These are phyloP conservation scores for Cudoniella acicularis DNA, from an alignment of 495 filamentous ascomycete genomes.

Conservation along the genomic window DNA sequence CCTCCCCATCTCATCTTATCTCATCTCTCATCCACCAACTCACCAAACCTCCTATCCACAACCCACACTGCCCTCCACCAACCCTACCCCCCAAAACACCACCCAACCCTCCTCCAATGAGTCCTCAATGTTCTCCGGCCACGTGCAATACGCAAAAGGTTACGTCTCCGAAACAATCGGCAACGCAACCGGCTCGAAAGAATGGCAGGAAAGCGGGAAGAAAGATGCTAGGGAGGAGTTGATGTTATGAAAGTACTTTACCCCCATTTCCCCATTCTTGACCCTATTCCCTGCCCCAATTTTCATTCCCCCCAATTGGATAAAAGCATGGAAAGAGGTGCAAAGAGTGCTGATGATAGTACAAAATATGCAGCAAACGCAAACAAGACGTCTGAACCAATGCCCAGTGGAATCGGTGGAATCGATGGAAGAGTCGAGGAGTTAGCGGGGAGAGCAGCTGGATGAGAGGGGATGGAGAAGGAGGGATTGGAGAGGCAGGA, in stretches of 20 bases:
- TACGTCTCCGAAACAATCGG: constrained; percentile 19
- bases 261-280: neutral
- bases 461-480: constrained; percentile 23
- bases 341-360: neutral
- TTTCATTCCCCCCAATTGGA: neutral
- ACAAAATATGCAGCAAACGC: constrained; percentile 12
- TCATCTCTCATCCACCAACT: neutral
- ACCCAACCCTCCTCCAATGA: neutral
- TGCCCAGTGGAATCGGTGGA: constrained; percentile 1
- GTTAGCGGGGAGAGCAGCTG: constrained; percentile 17
- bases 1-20: neutral
- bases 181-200: constrained; percentile 16
- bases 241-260: constrained; percentile 18
- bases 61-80: too few species aligned
- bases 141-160: constrained; percentile 18
- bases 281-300: neutral
- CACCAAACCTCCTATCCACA: neutral
- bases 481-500: constrained; percentile 24
- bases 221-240: constrained; percentile 16
- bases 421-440: constrained; percentile 16
- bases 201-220: constrained; percentile 22
- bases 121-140: constrained; percentile 13
- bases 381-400: constrained; percentile 5
- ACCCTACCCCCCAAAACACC: neutral
- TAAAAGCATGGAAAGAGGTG: neutral